phyloP scores from a whole-genome alignment of 1,139 yeast species.

The Hanseniaspora sp. region DNA sequence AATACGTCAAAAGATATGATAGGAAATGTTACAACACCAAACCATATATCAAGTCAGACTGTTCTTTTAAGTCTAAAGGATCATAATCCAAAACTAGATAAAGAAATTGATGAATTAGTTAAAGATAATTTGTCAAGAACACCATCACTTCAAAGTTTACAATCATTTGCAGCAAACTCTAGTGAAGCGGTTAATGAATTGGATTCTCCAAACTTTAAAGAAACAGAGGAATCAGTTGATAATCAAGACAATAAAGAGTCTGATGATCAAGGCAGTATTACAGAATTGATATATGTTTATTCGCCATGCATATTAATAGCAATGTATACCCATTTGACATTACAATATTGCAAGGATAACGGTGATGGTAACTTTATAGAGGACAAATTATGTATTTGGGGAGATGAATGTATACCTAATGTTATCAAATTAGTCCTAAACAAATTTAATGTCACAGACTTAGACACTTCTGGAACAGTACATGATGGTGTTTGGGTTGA shows the following conservation, averaged over 20 bases:
- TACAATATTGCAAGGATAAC: constrained; percentile 69
- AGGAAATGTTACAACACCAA: constrained; percentile 11
- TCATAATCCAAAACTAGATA: constrained; percentile 14
- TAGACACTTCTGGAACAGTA: not conserved
- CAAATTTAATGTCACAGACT: constrained; percentile 19
- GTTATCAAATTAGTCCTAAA: constrained; percentile 11
- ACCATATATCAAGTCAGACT: not conserved
- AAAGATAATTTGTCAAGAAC: constrained; percentile 14
- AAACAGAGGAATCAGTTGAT: not conserved
- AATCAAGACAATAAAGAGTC: not conserved
- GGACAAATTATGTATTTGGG: constrained; percentile 49
- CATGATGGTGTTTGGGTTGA: constrained; percentile 39
- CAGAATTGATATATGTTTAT: constrained; percentile 65
- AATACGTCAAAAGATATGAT: not conserved
- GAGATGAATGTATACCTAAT: constrained; percentile 30
- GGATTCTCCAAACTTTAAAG: not conserved
- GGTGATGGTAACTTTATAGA: constrained; percentile 31
- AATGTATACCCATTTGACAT: constrained; percentile 83
- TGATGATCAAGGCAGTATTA: constrained; percentile 27
- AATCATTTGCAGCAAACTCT: not conserved
- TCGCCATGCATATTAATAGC: constrained; percentile 91
- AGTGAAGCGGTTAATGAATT: not conserved
- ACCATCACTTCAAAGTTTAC: not conserved
- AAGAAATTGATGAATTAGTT: constrained; percentile 16
- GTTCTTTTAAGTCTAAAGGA: not conserved